phyloP scores from a whole-genome alignment of 768 basidiomycete genomes.

The Termitomyces bulborhizus region DNA sequence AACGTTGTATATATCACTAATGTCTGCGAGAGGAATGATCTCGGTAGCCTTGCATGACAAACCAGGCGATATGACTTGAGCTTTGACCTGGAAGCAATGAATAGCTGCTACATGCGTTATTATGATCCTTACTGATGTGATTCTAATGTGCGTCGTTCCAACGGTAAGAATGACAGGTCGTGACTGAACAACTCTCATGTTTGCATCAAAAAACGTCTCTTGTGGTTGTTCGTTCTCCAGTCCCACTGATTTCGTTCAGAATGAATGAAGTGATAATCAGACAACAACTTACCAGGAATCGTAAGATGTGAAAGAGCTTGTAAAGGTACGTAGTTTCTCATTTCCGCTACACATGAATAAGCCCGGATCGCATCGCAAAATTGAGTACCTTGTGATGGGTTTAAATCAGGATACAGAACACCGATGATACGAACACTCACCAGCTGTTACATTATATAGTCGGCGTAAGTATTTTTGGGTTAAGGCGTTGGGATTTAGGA shows the following conservation, averaged over 20 bases:
- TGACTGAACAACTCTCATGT: constrained; percentile 61
- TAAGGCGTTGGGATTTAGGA: constrained; percentile 68
- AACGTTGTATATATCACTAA: constrained; percentile 85
- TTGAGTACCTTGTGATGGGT: constrained; percentile 35
- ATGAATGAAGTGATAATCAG: neutral
- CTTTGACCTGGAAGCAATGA: constrained; percentile 45
- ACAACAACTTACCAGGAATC: constrained; percentile 46
- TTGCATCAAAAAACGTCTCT: constrained; percentile 53
- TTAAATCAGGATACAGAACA: neutral
- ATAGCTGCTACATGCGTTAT: neutral
- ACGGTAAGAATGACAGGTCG: constrained; percentile 70
- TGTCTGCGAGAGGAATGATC: constrained; percentile 70
- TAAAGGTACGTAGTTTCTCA: constrained; percentile 50
- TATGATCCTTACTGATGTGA: constrained; percentile 56
- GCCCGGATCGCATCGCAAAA: constrained; percentile 49
- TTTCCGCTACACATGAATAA: constrained; percentile 57
- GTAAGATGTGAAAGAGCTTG: constrained; percentile 39
- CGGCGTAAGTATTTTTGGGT: constrained; percentile 72
- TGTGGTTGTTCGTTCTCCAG: constrained; percentile 52
- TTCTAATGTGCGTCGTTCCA: constrained; percentile 63
- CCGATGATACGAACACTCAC: constrained; percentile 18
- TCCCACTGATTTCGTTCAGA: constrained; percentile 31
- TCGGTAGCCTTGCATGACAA: constrained; percentile 77
- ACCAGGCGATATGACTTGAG: constrained; percentile 61
- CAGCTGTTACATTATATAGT: constrained; percentile 64